Evolutionary conservation across 495 filamentous ascomycete species (phyloP).

Genomic region (Clavariopsis aquatica): DNA sequence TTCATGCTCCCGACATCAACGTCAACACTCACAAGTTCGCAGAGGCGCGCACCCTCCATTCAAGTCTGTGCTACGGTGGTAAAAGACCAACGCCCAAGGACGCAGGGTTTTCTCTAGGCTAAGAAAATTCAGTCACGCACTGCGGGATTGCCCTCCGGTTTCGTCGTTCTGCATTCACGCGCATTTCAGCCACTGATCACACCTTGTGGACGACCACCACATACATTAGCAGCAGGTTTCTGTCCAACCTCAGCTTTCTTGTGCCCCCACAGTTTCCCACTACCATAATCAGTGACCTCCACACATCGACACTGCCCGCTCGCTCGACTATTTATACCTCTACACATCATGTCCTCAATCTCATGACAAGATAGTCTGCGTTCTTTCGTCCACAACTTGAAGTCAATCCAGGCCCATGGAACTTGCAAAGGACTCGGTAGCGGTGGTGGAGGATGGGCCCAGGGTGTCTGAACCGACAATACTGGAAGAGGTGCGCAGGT

Average conservation of each 20-base stretch:
- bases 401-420: conserved; percentile 18
- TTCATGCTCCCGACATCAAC: background rate
- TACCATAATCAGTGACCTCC: background rate
- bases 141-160: conserved; percentile 9
- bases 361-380: background rate
- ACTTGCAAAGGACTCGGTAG: conserved; percentile 6
- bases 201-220: background rate
- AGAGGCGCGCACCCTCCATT: background rate
- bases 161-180: conserved; percentile 13
- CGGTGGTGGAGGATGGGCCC: conserved; percentile 24
- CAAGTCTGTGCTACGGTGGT: background rate
- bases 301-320: background rate
- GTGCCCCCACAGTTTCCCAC: background rate
- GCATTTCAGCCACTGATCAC: background rate
- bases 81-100: background rate
- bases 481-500: conserved; percentile 2
- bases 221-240: conserved; percentile 12
- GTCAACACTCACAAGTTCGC: conserved; percentile 4
- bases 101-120: conserved; percentile 8
- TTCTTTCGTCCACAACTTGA: background rate
- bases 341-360: background rate
- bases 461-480: conserved; percentile 6
- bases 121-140: background rate
- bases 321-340: background rate
- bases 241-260: background rate